These are phyloP conservation scores for Hymenoscyphus scutula DNA, from an alignment of 2,329 filamentous ascomycete genomes.

Conservation along the genomic window DNA sequence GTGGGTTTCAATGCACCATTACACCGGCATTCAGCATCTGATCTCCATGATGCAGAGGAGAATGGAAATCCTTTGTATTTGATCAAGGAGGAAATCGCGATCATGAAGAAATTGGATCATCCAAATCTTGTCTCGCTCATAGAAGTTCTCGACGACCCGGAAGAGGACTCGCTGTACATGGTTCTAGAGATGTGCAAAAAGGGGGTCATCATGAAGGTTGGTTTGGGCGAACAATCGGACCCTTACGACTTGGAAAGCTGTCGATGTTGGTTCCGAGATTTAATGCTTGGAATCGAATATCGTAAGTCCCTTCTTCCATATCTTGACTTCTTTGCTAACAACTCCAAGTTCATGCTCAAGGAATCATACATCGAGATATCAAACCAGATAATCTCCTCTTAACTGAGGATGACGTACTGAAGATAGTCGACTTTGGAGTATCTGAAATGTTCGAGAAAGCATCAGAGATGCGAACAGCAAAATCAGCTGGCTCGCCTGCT, in stretches of 20 bases:
- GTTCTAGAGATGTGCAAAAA: constrained; percentile 99
- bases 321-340: neutral
- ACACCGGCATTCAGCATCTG: constrained; percentile 54
- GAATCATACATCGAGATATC: constrained; percentile 93
- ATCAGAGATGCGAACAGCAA: constrained; percentile 83
- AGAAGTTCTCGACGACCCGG: constrained; percentile 92
- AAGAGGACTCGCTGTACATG: constrained; percentile 97
- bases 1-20: constrained; percentile 42
- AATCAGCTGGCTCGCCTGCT: constrained; percentile 90
- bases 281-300: constrained; percentile 94
- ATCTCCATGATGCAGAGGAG: constrained; percentile 55
- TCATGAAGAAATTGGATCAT: constrained; percentile 98
- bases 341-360: constrained; percentile 77
- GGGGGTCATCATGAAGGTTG: constrained; percentile 94
- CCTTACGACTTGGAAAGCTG: constrained; percentile 82
- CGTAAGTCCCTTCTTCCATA: constrained; percentile 48
- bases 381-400: constrained; percentile 95
- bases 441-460: constrained; percentile 97
- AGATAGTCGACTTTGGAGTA: constrained; percentile 98
- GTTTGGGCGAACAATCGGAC: constrained; percentile 75
- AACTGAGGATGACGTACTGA: constrained; percentile 88
- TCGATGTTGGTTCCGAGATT: constrained; percentile 88
- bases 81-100: constrained; percentile 94
- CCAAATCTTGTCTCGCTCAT: constrained; percentile 89
- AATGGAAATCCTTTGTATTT: constrained; percentile 72